Conservation (phyloP, 225 moss, liverwort and hornwort genomes). For the Straminergon stramineum region DNA sequence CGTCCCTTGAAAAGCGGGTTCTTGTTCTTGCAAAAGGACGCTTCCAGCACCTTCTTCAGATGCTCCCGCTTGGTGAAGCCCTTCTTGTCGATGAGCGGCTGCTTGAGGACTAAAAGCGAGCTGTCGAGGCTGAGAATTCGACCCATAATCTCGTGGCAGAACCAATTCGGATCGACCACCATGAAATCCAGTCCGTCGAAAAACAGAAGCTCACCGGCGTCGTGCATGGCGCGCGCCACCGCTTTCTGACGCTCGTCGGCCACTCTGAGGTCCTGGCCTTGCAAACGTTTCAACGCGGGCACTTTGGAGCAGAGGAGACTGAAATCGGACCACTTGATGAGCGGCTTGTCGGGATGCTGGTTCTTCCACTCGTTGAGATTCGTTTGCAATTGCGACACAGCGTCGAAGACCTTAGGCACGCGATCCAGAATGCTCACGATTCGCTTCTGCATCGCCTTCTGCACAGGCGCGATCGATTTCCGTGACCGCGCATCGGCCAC, state of each 20-base stretch:
- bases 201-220: constrained; percentile 57
- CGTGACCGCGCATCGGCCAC: constrained; percentile 47
- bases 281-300: constrained; percentile 25
- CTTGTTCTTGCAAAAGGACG: constrained; percentile 50
- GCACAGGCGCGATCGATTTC: constrained; percentile 45
- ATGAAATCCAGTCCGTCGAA: constrained; percentile 49
- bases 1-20: constrained; percentile 39
- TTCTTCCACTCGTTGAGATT: constrained; percentile 47
- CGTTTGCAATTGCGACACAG: constrained; percentile 34
- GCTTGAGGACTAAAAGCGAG: constrained; percentile 30
- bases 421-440: constrained; percentile 36
- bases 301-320: constrained; percentile 46
- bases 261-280: constrained; percentile 24
- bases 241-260: constrained; percentile 48
- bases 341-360: constrained; percentile 53
- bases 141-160: constrained; percentile 66
- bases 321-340: constrained; percentile 53
- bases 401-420: constrained; percentile 53
- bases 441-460: constrained; percentile 47
- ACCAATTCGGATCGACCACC: constrained; percentile 73
- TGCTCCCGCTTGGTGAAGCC: constrained; percentile 46
- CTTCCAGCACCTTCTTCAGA: constrained; percentile 36
- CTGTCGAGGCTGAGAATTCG: constrained; percentile 43
- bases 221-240: constrained; percentile 58
- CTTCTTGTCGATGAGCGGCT: constrained; percentile 22